Base-by-base conservation (phyloP, 1,284 basidiomycete genomes). In the Ustilago vetiveriae region DNA sequence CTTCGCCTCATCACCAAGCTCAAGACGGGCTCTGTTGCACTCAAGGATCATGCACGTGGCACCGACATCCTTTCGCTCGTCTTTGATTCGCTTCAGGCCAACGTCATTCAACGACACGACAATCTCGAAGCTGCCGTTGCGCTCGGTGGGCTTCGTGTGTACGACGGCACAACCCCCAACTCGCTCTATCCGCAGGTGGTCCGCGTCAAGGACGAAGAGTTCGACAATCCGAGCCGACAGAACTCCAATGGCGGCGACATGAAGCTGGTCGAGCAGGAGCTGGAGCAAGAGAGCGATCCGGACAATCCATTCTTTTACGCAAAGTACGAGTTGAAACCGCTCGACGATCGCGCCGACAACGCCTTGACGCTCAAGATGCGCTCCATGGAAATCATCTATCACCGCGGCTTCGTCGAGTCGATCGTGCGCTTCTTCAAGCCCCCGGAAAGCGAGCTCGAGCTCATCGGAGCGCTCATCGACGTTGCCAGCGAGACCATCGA, bases 341-440 rank as follows among this genome's bases (percentile, higher is more conserved):
- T 98, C 37, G 93, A 98, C 82, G 89, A 90, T 49, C 88, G 92
- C 39, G 94, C 97, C 30, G 95, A 98, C 82, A 96, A 88, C 76
- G 93, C 90, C 0, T 84, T 98, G 52, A 91, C 90, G 6, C 88
- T 97, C 50, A 89, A 89, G 57, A 92, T 99, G 90, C 88, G 94
- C 6, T 92, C 95, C 76, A 91, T 97, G 89, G 95, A 99, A 83
- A 92, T 99, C 72, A 92, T 99, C 54, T 99, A 99, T 79, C 94
- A 98, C 81, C 88, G 87, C 75, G 91, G 92, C 30, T 98, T 97
- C 81, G 87, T 98, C 36, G 95, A 98, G 84, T 91, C 91, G 2
- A 88, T 98, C 33, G 90, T 92, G 69, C 88, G 86, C 63, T 99
- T 99, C 85, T 91, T 99, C 84, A 92, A 90, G 81, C 96, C 96